Evolutionary conservation across 768 basidiomycete genomes (phyloP), one percentile per base, ranked within the genome.

Genomic region (Trametes gibbosa): DNA sequence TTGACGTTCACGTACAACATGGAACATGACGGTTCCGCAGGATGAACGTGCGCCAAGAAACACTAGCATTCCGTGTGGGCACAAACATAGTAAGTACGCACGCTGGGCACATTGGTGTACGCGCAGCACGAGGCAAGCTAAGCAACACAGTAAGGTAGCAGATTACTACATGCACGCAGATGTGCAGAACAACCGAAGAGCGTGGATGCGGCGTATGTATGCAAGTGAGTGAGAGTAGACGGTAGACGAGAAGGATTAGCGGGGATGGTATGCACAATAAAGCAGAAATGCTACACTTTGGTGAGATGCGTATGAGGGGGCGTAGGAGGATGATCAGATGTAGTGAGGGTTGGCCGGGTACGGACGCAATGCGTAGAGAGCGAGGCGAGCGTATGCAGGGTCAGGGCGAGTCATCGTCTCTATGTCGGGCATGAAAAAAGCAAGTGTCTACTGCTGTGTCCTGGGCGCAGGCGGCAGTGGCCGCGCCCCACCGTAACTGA

Each of bases 361-460:
- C 29, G 29, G 29, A 32, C 29, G 29, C 10, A 10, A 32, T 4
- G 29, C 29, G 29, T 32, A 32, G 29, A 10, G 4, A 32, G 29
- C 29, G 29, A 32, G 29, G 29, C 29, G 29, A 32, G 29, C 29
- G 29, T 32, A 32, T 32, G 29, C 29, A 32, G 29, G 29, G 10
- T 32, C 29, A 32, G 29, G 29, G 29, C 29, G 29, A 32, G 29
- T 32, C 29, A 32, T 32, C 10, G 29, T 32, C 29, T 32, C 29
- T 32, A 32, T 32, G 29, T 32, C 8, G 24, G 23, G 5, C 19
- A 9, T 13, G 19, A 23, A 37, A 24, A 27, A 49, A 41, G 25
- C 37, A 29, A 51, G n/a, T 9, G 35, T 51, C 39, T 53, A 53
- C n/a, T 10, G 46, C 24, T 48, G 14, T 59, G 52, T 59, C 58